Percentiles rank a stretch among this genome's conserved stretches.
Conservation (phyloP, 192 early-diverging fungal species). For the Funneliformis geosporum region DNA sequence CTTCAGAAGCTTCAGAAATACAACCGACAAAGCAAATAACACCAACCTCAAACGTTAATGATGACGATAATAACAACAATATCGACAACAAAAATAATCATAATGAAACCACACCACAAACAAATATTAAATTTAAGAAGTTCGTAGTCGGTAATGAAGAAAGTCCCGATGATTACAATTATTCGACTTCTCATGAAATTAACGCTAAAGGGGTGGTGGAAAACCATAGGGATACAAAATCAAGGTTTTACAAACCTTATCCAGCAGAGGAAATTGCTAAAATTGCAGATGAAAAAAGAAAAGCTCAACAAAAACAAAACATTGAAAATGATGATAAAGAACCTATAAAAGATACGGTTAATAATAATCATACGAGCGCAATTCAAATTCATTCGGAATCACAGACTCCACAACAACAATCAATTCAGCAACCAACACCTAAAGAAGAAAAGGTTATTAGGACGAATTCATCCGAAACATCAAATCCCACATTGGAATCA, state of each 20-base stretch:
- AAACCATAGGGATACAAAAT: slow-evolving; percentile 13
- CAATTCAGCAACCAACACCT: not conserved
- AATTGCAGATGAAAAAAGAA: not conserved
- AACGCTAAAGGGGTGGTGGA: not conserved
- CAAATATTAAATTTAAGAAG: not conserved
- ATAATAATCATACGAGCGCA: not conserved
- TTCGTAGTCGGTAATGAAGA: slow-evolving; percentile 14
- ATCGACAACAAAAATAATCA: too few species aligned
- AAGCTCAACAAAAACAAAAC: not conserved
- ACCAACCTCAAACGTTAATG: too few species aligned
- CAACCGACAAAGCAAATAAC: not conserved
- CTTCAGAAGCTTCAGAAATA: not conserved
- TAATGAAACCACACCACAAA: not conserved
- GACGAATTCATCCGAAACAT: not conserved
- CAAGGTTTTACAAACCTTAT: slow-evolving; percentile 9
- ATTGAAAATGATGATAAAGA: not conserved
- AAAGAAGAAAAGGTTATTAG: not conserved
- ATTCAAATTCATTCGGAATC: too few species aligned
- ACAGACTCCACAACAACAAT: not conserved
- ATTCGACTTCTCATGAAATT: too few species aligned
- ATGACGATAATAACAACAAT: too few species aligned
- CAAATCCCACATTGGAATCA: not conserved
- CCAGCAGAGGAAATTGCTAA: slow-evolving; percentile 8
- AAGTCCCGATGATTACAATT: not conserved
- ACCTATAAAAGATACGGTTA: too few species aligned